Evolutionary conservation across 2,329 filamentous ascomycete species (phyloP).

Genomic region (Ceratocystis albifundus): DNA sequence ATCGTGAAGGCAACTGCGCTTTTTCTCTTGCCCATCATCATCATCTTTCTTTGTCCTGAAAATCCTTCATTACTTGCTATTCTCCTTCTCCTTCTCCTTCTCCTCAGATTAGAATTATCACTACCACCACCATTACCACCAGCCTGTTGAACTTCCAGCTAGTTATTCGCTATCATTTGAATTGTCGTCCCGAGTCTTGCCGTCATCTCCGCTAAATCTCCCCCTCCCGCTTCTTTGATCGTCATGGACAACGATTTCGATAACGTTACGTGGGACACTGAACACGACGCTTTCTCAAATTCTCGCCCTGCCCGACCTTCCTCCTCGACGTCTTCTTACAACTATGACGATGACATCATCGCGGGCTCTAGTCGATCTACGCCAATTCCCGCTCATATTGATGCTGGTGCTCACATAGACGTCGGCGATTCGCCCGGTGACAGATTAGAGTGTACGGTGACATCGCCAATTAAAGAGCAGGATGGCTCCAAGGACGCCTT

Average conservation of each 20-base stretch:
- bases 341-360: slow-evolving; percentile 16
- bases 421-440: slow-evolving; percentile 30
- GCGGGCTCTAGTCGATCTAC: slow-evolving; percentile 13
- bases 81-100: not conserved
- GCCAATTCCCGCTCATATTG: slow-evolving; percentile 1
- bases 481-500: slow-evolving; percentile 95
- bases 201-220: not conserved
- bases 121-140: too few species aligned
- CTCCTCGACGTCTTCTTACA: slow-evolving; percentile 17
- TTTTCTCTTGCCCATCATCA: not conserved
- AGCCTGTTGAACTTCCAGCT: too few species aligned
- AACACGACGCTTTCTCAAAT: slow-evolving; percentile 35
- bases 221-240: not conserved
- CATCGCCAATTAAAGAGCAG: slow-evolving; percentile 81
- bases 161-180: too few species aligned
- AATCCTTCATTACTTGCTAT: not conserved
- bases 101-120: too few species aligned
- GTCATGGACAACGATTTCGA: slow-evolving; percentile 62
- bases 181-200: not conserved
- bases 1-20: not conserved
- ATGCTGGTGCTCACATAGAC: slow-evolving; percentile 18
- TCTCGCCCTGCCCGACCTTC: slow-evolving; percentile 4
- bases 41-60: not conserved
- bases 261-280: slow-evolving; percentile 65
- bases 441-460: slow-evolving; percentile 70